Conservation (phyloP, 2,329 filamentous ascomycete species). For the Macrophomina phaseolina region DNA sequence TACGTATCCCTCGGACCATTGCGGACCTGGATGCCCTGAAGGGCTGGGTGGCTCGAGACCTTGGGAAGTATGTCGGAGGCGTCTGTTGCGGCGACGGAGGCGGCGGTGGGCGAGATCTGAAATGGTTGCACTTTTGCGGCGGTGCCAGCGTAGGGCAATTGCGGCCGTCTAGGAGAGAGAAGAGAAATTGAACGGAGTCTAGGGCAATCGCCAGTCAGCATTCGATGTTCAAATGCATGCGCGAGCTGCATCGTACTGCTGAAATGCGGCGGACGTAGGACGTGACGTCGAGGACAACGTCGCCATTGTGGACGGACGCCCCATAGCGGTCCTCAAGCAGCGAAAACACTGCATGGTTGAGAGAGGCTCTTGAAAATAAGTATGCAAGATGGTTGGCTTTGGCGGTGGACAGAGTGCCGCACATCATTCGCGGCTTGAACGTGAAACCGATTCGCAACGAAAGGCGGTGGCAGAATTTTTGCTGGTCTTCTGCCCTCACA, state of each 20-base stretch:
- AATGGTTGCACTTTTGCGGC: conserved; percentile 24
- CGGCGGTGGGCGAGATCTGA: background rate
- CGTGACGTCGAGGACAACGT: conserved; percentile 29
- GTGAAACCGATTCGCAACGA: background rate
- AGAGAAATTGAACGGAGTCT: conserved; percentile 33
- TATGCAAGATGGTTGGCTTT: background rate
- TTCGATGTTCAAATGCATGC: background rate
- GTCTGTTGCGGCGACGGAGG: conserved; percentile 23
- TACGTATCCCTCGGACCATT: conserved; percentile 61
- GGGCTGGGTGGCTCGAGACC: conserved; percentile 44
- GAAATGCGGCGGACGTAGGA: conserved; percentile 33
- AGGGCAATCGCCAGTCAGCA: background rate
- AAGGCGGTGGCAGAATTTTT: conserved; percentile 27
- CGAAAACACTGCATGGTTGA: conserved; percentile 41
- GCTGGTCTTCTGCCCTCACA: background rate
- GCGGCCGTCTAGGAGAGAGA: conserved; percentile 31
- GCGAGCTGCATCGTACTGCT: conserved; percentile 25
- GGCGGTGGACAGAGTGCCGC: conserved; percentile 1
- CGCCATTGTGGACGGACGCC: conserved; percentile 29
- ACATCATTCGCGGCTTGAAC: conserved; percentile 13
- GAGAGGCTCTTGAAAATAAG: background rate
- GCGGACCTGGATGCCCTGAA: conserved; percentile 49
- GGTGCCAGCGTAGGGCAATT: conserved; percentile 29
- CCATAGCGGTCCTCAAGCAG: conserved; percentile 36
- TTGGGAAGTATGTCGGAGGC: conserved; percentile 42